Base-by-base conservation (phyloP, 2,329 filamentous ascomycete species). In the Cytospora schulzeri region DNA sequence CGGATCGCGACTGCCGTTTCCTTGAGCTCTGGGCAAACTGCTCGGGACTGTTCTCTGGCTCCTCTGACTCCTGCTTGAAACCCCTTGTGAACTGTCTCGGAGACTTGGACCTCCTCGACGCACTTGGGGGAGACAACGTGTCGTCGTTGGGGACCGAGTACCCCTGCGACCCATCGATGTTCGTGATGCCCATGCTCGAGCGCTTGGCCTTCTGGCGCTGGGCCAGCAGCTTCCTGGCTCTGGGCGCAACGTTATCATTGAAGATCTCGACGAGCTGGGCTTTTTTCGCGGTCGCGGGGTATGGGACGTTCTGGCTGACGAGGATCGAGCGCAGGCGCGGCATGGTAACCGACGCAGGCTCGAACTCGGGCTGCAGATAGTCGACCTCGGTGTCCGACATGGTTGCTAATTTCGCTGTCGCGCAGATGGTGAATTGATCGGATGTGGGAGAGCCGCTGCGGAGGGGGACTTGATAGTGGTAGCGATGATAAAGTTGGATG, bases 221-320 rank as follows among this genome's bases (percentile, higher is more conserved):
- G 15, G 86, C 85, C 35, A 96, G 82, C 28, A 98, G 85, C 76
- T 90, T 91, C 69, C 86, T 85, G 2, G 92, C 89, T 71, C 94
- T 89, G 0, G 94, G 91, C 5, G 91, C 79, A 31, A 99, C 85
- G 68, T 95, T 81, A 35, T 90, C 83, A 73, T 90, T 88, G 77
- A 99, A 93, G 55, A 98, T 87, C 9, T 91, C 88, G 66, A 99
- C 83, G 26, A 99, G 87, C 73, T 96, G 90, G 0, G 87, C 81
- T 80, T 99, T 99, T 80, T 98, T 99, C 15, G 95, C 93, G 5
- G 89, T 93, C 0, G 92, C 89, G 6, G 93, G 90, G 74, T 97
- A 98, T 45, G 87, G 80, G 72, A 98, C 82, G 74, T 93, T 91
- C 79, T 99, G 92, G 69, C 88, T 90, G 72, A 98, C 91, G 64